phyloP scores from a whole-genome alignment of 345 rosid species.

The Salix dunnii region DNA sequence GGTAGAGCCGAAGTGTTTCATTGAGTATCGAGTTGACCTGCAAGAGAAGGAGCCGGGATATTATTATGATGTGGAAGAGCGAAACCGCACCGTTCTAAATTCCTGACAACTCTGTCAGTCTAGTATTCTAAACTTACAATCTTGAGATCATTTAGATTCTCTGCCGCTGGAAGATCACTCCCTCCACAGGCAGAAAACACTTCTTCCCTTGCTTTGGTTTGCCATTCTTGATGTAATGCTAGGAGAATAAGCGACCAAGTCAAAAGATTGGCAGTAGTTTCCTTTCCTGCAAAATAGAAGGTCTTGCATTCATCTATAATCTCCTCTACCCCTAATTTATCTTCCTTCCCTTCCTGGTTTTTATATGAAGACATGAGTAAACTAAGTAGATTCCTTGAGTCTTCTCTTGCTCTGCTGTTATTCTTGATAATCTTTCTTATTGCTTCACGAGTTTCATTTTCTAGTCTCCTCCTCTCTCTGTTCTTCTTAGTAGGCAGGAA shows the following conservation, averaged over 20 bases:
- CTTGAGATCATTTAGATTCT: constrained; percentile 53
- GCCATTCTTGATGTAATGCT: constrained; percentile 82
- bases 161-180: constrained; percentile 32
- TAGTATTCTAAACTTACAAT: constrained; percentile 40
- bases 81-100: not conserved
- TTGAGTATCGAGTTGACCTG: constrained; percentile 65
- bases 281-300: constrained; percentile 83
- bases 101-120: not conserved
- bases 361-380: constrained; percentile 49
- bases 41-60: not conserved
- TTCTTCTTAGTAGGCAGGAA: constrained; percentile 77
- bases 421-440: constrained; percentile 44
- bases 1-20: constrained; percentile 74
- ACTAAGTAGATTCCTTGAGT: constrained; percentile 50
- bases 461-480: constrained; percentile 64
- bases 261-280: constrained; percentile 66
- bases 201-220: constrained; percentile 71
- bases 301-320: constrained; percentile 86
- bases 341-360: constrained; percentile 54
- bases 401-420: constrained; percentile 30
- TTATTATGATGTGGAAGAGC: not conserved
- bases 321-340: constrained; percentile 56
- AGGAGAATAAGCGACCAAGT: constrained; percentile 65
- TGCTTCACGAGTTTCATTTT: constrained; percentile 60
- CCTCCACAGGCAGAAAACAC: constrained; percentile 37